Evolutionary conservation across 768 basidiomycete genomes (phyloP).

Genomic region (Candolleomyces efflorescens): DNA sequence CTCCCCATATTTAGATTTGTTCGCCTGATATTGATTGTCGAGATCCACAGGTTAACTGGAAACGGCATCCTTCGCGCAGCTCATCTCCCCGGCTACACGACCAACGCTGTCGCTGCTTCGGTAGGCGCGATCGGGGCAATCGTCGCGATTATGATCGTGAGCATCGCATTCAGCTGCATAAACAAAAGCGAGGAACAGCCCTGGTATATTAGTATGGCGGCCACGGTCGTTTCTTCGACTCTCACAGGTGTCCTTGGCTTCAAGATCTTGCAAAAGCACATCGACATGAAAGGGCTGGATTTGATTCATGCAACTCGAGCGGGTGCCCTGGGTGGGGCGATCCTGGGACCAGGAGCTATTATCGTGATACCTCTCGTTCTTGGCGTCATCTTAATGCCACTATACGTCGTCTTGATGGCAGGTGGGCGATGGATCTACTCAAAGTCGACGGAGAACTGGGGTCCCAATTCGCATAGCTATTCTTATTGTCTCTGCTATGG

Average conservation of each 20-base stretch:
- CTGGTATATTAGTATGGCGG: constrained; percentile 10
- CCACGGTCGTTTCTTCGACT: constrained; percentile 8
- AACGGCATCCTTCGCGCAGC: constrained; percentile 18
- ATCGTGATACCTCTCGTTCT: constrained; percentile 11
- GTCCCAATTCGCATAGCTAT: constrained; percentile 11
- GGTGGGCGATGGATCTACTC: constrained; percentile 17
- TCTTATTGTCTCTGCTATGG: constrained; percentile 18
- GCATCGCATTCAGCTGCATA: constrained; percentile 5
- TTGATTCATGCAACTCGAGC: constrained; percentile 21
- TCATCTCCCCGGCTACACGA: background rate
- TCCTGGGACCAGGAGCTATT: constrained; percentile 14
- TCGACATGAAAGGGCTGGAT: constrained; percentile 18
- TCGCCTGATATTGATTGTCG: background rate
- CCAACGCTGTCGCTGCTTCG: background rate
- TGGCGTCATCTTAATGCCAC: constrained; percentile 15
- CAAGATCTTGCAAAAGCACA: constrained; percentile 13
- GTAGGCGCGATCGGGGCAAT: constrained; percentile 20
- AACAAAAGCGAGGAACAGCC: background rate
- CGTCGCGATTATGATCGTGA: constrained; percentile 10
- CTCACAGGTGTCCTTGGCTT: constrained; percentile 18
- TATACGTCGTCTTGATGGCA: constrained; percentile 16
- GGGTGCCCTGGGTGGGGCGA: constrained; percentile 19
- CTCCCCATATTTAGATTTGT: background rate
- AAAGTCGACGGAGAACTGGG: constrained; percentile 16
- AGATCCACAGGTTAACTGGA: constrained; percentile 14